Evolutionary conservation across 345 rosid species (phyloP).

Genomic region (Acer yangbiense): DNA sequence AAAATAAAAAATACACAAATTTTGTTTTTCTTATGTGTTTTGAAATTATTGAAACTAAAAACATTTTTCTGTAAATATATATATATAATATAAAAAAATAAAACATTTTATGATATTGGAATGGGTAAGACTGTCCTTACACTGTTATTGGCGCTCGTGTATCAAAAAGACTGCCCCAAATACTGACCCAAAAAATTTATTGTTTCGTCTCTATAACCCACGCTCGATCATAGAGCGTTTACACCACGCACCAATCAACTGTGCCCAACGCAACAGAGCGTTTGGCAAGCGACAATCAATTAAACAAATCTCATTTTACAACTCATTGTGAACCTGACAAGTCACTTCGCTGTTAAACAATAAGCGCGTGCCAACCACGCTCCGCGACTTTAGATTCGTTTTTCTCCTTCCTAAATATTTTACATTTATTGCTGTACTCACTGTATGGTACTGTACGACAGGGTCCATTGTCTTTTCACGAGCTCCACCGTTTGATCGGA

Average conservation of each 20-base stretch:
- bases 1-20: neutral
- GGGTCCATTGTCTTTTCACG: slow-evolving; percentile 16
- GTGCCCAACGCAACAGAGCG: neutral
- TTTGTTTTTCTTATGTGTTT: neutral
- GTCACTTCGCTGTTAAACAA: neutral
- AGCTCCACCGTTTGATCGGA: slow-evolving; percentile 37
- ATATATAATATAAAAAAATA: too few relatives aligned
- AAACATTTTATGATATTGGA: too few relatives aligned
- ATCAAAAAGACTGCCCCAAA: slow-evolving; percentile 18
- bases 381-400: neutral
- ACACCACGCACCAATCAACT: neutral
- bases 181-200: slow-evolving; percentile 19
- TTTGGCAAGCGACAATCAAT: neutral
- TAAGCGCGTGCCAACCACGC: slow-evolving; percentile 22
- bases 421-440: slow-evolving; percentile 16
- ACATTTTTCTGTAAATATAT: neutral
- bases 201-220: neutral
- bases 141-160: slow-evolving; percentile 25
- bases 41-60: neutral
- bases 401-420: neutral
- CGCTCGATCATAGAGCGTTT: neutral
- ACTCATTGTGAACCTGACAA: neutral
- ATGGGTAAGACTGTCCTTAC: slow-evolving; percentile 19
- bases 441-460: slow-evolving; percentile 35
- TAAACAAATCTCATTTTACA: slow-evolving; percentile 6